These are phyloP conservation scores for Xylariaceae sp. DNA, from an alignment of 2,329 filamentous ascomycete species.

Conservation along the genomic window DNA sequence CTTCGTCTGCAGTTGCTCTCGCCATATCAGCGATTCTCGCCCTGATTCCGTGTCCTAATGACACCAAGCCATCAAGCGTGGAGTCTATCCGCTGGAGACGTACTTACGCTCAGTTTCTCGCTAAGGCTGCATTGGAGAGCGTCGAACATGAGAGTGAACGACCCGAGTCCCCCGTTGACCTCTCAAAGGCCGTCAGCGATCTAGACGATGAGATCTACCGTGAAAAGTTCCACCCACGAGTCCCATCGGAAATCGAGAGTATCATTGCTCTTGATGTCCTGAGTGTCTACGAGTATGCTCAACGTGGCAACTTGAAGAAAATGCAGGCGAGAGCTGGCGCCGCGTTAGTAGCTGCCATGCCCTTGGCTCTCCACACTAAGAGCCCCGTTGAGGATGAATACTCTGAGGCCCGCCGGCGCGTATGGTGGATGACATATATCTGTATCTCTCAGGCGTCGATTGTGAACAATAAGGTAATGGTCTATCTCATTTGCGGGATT, in stretches of 20 bases:
- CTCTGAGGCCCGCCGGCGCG: constrained; percentile 41
- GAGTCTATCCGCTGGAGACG: constrained; percentile 41
- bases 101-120: constrained; percentile 45
- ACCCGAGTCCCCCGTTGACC: constrained; percentile 41
- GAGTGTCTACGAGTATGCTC: constrained; percentile 49
- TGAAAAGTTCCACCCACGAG: constrained; percentile 39
- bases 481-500: not conserved
- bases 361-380: constrained; percentile 39
- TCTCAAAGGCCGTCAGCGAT: constrained; percentile 40
- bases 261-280: constrained; percentile 45
- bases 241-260: constrained; percentile 43
- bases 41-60: constrained; percentile 42
- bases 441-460: constrained; percentile 47
- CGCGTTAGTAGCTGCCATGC: constrained; percentile 43
- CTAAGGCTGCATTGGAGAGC: constrained; percentile 43
- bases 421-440: constrained; percentile 53
- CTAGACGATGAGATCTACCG: constrained; percentile 31
- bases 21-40: constrained; percentile 46
- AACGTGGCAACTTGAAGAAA: constrained; percentile 48
- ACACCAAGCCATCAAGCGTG: constrained; percentile 32
- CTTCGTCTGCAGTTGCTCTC: constrained; percentile 40
- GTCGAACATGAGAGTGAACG: constrained; percentile 46
- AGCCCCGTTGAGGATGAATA: constrained; percentile 36
- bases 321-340: constrained; percentile 45
- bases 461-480: constrained; percentile 44